Percentiles rank a stretch among this genome's conserved stretches.
Conservation (phyloP, 139 green algal genomes). For the Edaphochlamys debaryana region DNA sequence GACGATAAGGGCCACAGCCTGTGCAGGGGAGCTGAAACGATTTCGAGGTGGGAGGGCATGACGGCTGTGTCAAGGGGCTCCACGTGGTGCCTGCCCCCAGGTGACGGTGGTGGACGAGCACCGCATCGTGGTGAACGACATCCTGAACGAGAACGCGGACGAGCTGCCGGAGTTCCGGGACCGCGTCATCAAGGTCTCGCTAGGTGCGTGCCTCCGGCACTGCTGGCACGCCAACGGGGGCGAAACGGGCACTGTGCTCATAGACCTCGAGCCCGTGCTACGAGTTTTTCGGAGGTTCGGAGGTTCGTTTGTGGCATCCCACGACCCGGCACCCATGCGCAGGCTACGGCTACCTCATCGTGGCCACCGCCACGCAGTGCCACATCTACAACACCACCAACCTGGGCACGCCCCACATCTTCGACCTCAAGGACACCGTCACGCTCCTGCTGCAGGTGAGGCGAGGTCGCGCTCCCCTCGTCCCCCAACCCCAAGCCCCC, state of each 20-base stretch:
- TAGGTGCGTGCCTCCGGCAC: constrained; percentile 53
- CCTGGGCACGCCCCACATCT: constrained; percentile 79
- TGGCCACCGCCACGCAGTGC: constrained; percentile 79
- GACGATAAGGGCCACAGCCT: no score
- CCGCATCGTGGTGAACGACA: constrained; percentile 60
- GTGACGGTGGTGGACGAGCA: constrained; percentile 53
- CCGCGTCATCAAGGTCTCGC: constrained; percentile 73
- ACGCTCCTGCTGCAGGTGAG: constrained; percentile 66
- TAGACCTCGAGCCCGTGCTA: no score
- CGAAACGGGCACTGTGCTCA: no score
- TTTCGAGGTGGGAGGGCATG: no score
- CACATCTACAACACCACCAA: constrained; percentile 75
- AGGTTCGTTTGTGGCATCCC: no score
- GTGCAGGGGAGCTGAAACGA: no score
- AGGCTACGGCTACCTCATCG: constrained; percentile 80
- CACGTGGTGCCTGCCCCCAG: neutral
- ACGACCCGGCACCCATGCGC: no score
- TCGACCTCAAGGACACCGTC: constrained; percentile 74
- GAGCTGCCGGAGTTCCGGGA: constrained; percentile 81
- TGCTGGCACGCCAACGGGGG: no score
- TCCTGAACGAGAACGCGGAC: constrained; percentile 70
- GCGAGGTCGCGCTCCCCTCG: no score
- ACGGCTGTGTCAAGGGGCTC: no score
- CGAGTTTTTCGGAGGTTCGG: no score
- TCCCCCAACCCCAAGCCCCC: no score